Evolutionary conservation across 257 asterid species (phyloP).

Genomic region (Eucommia ulmoides): DNA sequence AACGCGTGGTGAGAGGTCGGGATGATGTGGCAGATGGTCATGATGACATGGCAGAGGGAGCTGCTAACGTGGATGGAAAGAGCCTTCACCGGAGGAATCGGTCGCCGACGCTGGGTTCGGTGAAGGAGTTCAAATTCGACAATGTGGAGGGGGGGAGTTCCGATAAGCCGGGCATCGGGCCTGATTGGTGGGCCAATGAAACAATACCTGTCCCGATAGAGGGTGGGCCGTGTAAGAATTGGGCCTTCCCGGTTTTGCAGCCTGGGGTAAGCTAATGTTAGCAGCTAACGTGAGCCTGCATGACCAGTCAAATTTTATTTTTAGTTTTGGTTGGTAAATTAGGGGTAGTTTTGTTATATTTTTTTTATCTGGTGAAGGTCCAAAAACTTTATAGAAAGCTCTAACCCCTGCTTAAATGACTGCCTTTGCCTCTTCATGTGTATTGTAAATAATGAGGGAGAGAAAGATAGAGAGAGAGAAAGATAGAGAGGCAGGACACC

Average conservation of each 20-base stretch:
- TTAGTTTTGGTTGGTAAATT: no score
- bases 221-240: not conserved
- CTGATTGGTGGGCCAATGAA: constrained; percentile 11
- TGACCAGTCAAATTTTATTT: no score
- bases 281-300: no score
- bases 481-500: no score
- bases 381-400: no score
- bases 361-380: no score
- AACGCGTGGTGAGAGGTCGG: not conserved
- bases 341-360: no score
- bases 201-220: not conserved
- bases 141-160: constrained; percentile 1
- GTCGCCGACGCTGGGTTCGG: constrained; percentile 2
- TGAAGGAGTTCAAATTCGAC: constrained; percentile 9
- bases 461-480: no score
- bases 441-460: no score
- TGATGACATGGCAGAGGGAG: not conserved
- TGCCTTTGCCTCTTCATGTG: no score
- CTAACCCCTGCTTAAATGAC: no score
- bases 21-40: not conserved
- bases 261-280: not conserved
- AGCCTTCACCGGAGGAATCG: constrained; percentile 3
- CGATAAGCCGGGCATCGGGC: not conserved
- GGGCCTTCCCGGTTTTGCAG: not conserved
- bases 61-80: not conserved